Percentiles rank a stretch among this genome's conserved stretches.
These are phyloP conservation scores for Lolium multiflorum DNA, from an alignment of 176 grass and related monocot genomes.

Conservation along the genomic window DNA sequence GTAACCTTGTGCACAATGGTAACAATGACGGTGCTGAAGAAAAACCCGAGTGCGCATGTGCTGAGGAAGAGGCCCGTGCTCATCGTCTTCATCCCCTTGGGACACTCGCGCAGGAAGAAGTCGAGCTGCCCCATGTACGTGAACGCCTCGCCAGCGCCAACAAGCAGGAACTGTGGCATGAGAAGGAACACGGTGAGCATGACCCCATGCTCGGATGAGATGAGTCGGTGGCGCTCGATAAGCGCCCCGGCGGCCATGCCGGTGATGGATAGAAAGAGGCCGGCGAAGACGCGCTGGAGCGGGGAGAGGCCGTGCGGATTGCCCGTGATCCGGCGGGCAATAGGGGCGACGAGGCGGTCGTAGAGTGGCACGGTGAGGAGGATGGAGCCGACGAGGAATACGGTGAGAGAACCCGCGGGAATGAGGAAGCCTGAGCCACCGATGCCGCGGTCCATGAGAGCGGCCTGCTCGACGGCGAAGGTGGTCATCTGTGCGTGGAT, in stretches of 20 bases:
- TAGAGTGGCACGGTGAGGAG: constrained; percentile 86
- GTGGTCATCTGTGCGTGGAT: constrained; percentile 96
- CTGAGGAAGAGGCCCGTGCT: constrained; percentile 97
- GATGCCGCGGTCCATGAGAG: constrained; percentile 74
- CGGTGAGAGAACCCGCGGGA: constrained; percentile 84
- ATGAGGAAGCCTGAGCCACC: constrained; percentile 63
- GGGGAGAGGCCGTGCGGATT: constrained; percentile 84
- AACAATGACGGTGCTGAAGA: constrained; percentile 84
- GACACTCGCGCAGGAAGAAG: constrained; percentile 93
- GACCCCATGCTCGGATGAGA: constrained; percentile 14
- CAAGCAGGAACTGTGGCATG: constrained; percentile 87
- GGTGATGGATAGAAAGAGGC: constrained; percentile 69
- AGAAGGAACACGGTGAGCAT: constrained; percentile 77
- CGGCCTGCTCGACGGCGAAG: constrained; percentile 85
- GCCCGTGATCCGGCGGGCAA: constrained; percentile 56
- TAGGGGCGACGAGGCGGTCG: constrained; percentile 65
- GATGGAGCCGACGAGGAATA: constrained; percentile 96
- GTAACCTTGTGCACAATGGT: constrained; percentile 77
- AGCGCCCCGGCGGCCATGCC: constrained; percentile 70
- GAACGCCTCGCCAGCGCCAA: constrained; percentile 91
- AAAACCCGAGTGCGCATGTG: constrained; percentile 87
- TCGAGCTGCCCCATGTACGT: constrained; percentile 97
- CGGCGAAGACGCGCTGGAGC: constrained; percentile 77
- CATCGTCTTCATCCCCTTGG: constrained; percentile 99
- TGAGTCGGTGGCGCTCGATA: constrained; percentile 62